Percentiles rank a stretch among this genome's conserved stretches.
Conservation (phyloP, 345 rosid genomes). For the Camelina hispida region DNA sequence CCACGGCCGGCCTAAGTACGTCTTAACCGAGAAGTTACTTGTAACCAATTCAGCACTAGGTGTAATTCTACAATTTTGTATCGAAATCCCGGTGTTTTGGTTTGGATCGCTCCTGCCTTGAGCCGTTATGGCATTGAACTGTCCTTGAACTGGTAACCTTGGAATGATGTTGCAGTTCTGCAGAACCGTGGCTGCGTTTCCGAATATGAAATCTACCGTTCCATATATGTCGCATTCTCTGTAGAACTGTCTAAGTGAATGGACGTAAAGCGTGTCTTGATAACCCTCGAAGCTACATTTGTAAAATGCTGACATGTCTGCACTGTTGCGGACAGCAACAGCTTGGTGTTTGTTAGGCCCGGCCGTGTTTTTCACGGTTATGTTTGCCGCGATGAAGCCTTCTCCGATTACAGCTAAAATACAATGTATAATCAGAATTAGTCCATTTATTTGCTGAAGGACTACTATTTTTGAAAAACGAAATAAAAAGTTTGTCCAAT, state of each 20-base stretch:
- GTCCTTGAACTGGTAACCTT: constrained; percentile 40
- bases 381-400: constrained; percentile 57
- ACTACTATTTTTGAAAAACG: no score
- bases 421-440: background rate
- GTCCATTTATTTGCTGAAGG: background rate
- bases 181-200: constrained; percentile 43
- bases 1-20: constrained; percentile 65
- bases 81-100: constrained; percentile 57
- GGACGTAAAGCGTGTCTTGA: constrained; percentile 63
- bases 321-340: constrained; percentile 56
- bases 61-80: constrained; percentile 50
- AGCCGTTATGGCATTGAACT: constrained; percentile 54
- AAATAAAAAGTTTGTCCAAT: background rate
- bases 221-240: constrained; percentile 59
- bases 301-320: constrained; percentile 58
- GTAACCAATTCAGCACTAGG: constrained; percentile 48
- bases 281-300: constrained; percentile 62
- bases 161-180: constrained; percentile 44
- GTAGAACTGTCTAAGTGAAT: constrained; percentile 62
- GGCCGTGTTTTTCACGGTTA: constrained; percentile 63
- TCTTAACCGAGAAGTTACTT: constrained; percentile 43
- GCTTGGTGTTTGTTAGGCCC: constrained; percentile 63
- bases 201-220: constrained; percentile 62
- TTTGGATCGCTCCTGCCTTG: constrained; percentile 61
- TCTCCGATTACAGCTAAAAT: constrained; percentile 49